These are phyloP conservation scores for Aschersonia sp. DNA, from an alignment of 2,329 filamentous ascomycete species.

Conservation along the genomic window DNA sequence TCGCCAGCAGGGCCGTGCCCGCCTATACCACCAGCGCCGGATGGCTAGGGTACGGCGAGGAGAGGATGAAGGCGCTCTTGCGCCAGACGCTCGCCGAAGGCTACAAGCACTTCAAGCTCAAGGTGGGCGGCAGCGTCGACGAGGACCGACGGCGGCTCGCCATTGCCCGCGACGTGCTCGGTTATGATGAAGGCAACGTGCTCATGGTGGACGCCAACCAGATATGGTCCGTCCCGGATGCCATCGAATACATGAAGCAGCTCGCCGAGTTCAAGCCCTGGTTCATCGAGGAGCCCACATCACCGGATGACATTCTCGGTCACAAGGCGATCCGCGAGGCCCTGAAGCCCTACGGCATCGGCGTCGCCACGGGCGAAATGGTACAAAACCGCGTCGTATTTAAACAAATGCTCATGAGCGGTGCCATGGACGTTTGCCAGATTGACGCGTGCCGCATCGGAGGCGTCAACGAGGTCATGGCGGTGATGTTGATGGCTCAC, in stretches of 20 bases:
- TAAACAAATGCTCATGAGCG: constrained; percentile 73
- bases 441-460: constrained; percentile 83
- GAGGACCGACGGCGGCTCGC: constrained; percentile 55
- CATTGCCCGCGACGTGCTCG: constrained; percentile 68
- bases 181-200: constrained; percentile 68
- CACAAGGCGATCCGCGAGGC: constrained; percentile 77
- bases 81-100: constrained; percentile 61
- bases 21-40: constrained; percentile 85
- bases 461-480: constrained; percentile 81
- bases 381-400: constrained; percentile 90
- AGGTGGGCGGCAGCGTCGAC: constrained; percentile 63
- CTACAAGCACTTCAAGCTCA: constrained; percentile 81
- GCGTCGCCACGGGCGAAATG: constrained; percentile 87
- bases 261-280: constrained; percentile 74
- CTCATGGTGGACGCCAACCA: constrained; percentile 93
- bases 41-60: constrained; percentile 82
- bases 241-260: constrained; percentile 73
- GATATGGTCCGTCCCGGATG: constrained; percentile 81
- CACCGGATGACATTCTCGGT: constrained; percentile 76
- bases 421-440: constrained; percentile 77
- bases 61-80: constrained; percentile 67
- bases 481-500: constrained; percentile 74
- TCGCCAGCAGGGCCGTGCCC: constrained; percentile 61
- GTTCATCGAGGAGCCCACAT: constrained; percentile 93
- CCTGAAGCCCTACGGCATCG: constrained; percentile 58